Evolutionary conservation across 2,329 filamentous ascomycete species (phyloP).

Genomic region (Aspergillus candidus): DNA sequence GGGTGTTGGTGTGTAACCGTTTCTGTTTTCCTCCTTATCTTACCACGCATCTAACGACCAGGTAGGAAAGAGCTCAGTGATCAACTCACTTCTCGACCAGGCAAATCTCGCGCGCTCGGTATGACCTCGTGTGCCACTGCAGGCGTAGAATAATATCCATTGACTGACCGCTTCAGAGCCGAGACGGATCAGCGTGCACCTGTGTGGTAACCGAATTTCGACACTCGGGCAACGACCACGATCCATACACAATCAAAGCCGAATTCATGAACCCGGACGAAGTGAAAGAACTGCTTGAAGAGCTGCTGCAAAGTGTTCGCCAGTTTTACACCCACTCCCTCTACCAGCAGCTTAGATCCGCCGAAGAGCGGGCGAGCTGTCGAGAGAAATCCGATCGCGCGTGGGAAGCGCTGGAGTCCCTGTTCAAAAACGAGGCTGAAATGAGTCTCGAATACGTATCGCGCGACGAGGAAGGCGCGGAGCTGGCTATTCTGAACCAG

Average conservation of each 20-base stretch:
- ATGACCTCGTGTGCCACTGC: background rate
- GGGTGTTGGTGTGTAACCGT: slow-evolving; percentile 7
- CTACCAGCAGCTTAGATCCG: slow-evolving; percentile 1
- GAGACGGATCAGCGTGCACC: slow-evolving; percentile 13
- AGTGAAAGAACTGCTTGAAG: slow-evolving; percentile 12
- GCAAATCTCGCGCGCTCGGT: slow-evolving; percentile 3
- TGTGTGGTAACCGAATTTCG: slow-evolving; percentile 17
- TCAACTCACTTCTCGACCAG: slow-evolving; percentile 6
- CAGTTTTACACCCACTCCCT: slow-evolving; percentile 3
- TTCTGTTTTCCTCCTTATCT: background rate
- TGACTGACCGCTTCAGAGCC: slow-evolving; percentile 3
- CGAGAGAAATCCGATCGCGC: slow-evolving; percentile 6
- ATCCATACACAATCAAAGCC: slow-evolving; percentile 11
- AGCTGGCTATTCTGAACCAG: slow-evolving; percentile 2
- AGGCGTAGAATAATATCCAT: background rate
- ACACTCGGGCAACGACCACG: slow-evolving; percentile 5
- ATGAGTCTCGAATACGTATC: slow-evolving; percentile 11
- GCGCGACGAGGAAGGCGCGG: slow-evolving; percentile 1
- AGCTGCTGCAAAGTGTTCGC: slow-evolving; percentile 10
- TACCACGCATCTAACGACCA: background rate
- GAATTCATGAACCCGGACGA: slow-evolving; percentile 12
- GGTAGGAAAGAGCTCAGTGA: slow-evolving; percentile 9
- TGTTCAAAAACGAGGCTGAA: slow-evolving; percentile 10
- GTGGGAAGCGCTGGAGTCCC: slow-evolving; percentile 10
- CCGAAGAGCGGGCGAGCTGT: slow-evolving; percentile 8